A percentile compares a stretch with the other conserved stretches of the same genome.
phyloP scores from a whole-genome alignment of 257 asterid genomes.

The Solanum appendiculatum region DNA sequence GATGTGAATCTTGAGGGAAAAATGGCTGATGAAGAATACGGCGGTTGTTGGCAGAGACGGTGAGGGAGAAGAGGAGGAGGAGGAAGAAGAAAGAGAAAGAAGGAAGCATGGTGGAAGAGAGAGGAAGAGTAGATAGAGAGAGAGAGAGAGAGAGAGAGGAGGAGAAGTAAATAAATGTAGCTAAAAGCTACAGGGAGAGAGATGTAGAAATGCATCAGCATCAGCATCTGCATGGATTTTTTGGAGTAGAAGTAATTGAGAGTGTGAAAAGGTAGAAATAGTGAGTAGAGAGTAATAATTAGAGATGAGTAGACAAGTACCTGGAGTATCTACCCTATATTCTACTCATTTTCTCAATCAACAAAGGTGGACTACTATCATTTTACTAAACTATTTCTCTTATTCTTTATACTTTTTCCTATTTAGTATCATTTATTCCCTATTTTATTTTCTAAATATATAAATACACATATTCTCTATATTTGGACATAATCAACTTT shows the following conservation, averaged over 20 bases:
- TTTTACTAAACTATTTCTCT: neutral
- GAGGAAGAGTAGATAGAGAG: neutral
- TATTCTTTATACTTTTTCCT: no score
- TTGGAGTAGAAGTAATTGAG: neutral
- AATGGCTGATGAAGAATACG: slow-evolving; percentile 72
- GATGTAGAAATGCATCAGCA: neutral
- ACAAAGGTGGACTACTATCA: neutral
- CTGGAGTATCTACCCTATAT: slow-evolving; percentile 14
- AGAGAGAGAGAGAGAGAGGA: neutral
- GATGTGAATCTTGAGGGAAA: slow-evolving; percentile 31
- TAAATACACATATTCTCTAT: no score
- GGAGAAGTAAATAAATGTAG: neutral
- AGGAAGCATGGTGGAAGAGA: slow-evolving; percentile 2
- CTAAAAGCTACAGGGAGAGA: neutral
- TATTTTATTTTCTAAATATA: no score
- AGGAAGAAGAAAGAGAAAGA: slow-evolving; percentile 6
- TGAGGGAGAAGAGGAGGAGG: neutral
- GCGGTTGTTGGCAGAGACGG: slow-evolving; percentile 28
- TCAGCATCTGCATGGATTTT: slow-evolving; percentile 4
- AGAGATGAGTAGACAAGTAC: neutral
- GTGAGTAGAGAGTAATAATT: neutral
- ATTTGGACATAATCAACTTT: no score
- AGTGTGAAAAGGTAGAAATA: neutral
- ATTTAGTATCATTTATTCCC: no score
- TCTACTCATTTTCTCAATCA: neutral